Conservation (phyloP, 2,329 filamentous ascomycete genomes). For the Pestalotiopsis sp. region DNA sequence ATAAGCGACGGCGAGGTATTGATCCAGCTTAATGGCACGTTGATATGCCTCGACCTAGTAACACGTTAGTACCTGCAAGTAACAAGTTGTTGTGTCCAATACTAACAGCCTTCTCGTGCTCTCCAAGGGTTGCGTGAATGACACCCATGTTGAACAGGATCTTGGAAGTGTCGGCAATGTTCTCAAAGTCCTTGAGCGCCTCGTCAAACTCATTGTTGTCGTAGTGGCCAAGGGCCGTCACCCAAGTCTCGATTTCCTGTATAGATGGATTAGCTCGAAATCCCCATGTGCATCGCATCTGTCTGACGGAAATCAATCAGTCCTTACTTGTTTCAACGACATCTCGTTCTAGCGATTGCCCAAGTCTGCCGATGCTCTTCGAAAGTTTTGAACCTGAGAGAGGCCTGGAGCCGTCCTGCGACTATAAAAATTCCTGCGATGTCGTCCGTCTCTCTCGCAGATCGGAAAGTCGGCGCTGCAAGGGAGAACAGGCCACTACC, state of each 20-base stretch:
- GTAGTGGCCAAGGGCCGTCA: slow-evolving; percentile 85
- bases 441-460: neutral
- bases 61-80: slow-evolving; percentile 9
- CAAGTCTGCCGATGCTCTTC: neutral
- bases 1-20: slow-evolving; percentile 95
- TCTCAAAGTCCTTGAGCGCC: slow-evolving; percentile 79
- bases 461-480: neutral
- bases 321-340: slow-evolving; percentile 34
- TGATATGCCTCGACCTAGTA: slow-evolving; percentile 90
- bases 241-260: slow-evolving; percentile 99
- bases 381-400: neutral
- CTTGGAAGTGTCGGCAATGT: slow-evolving; percentile 93
- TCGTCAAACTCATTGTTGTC: slow-evolving; percentile 98
- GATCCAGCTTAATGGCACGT: slow-evolving; percentile 84
- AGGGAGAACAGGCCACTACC: neutral
- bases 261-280: slow-evolving; percentile 14
- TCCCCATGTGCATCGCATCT: slow-evolving; percentile 8
- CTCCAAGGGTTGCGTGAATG: slow-evolving; percentile 93
- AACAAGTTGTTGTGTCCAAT: neutral
- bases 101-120: slow-evolving; percentile 92
- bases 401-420: slow-evolving; percentile 12
- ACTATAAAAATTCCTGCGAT: slow-evolving; percentile 6
- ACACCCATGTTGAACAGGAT: slow-evolving; percentile 99
- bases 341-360: slow-evolving; percentile 18
- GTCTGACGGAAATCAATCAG: neutral